Conservation (phyloP, 768 basidiomycete genomes). For the Tricholoma sp. region DNA sequence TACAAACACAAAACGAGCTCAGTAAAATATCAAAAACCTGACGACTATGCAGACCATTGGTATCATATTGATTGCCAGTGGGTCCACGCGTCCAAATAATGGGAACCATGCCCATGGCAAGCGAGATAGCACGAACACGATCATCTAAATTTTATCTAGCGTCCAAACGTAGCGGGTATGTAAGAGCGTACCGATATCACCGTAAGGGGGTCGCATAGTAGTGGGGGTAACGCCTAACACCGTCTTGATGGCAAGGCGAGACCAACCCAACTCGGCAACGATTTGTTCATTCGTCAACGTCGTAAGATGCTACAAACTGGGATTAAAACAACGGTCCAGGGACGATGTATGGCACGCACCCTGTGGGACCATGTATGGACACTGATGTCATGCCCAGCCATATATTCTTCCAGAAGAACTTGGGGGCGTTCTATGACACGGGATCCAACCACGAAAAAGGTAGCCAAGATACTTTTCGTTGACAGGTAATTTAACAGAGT, state of each 20-base stretch:
- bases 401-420: slow-evolving; percentile 76
- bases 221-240: slow-evolving; percentile 75
- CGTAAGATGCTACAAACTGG: slow-evolving; percentile 47
- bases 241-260: slow-evolving; percentile 75
- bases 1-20: slow-evolving; percentile 14
- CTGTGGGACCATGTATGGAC: slow-evolving; percentile 92
- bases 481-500: slow-evolving; percentile 68
- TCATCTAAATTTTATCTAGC: slow-evolving; percentile 48
- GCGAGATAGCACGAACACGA: slow-evolving; percentile 84
- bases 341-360: slow-evolving; percentile 27
- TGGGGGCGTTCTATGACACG: slow-evolving; percentile 76
- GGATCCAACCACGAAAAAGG: slow-evolving; percentile 90
- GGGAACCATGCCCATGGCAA: slow-evolving; percentile 89
- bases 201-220: slow-evolving; percentile 77
- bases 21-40: background rate
- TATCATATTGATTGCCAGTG: slow-evolving; percentile 55
- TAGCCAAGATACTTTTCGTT: slow-evolving; percentile 60
- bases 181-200: slow-evolving; percentile 58
- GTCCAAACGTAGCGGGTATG: background rate
- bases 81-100: slow-evolving; percentile 83
- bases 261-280: slow-evolving; percentile 93
- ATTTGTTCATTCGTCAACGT: slow-evolving; percentile 74
- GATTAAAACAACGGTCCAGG: slow-evolving; percentile 1
- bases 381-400: slow-evolving; percentile 74
- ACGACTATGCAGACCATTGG: slow-evolving; percentile 48